Evolutionary conservation across 148 eudicot genomes (phyloP), one percentile per base, ranked within the genome.

Genomic region (Persicaria tinctoria): DNA sequence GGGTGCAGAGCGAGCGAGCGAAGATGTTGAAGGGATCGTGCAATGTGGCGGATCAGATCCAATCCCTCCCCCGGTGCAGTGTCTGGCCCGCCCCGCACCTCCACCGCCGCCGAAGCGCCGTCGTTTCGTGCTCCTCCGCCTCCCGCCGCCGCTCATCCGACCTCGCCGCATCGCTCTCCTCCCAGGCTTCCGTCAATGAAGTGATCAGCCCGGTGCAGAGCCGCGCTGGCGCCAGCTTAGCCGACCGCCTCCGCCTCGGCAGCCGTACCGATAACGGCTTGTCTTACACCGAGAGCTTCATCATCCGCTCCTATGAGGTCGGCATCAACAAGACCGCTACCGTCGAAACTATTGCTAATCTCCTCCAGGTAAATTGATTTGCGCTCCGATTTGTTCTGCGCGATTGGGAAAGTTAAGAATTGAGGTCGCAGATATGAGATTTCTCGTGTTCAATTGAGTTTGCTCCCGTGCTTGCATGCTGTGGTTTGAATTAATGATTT

Each of bases 241-340:
- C 88, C 5, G 91, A 91, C 75, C 80, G 78, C 77, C 77, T 94
- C 46, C 73, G 97, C 76, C 68, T 86, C 66, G 98, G 97, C 51
- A 88, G 90, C 68, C 85, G 91, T 86, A 82, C 89, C 54, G 93
- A 87, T 55, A 89, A 91, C 76, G 93, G 95, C 5, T 72, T 91
- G 75, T 88, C 96, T 2, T 94, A 90, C 75, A 94, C 90, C 77
- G 98, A 94, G 85, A 87, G 83, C 76, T 94, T 91, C 78, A 87
- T 94, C 13, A 89, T 94, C 2, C 83, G 98, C 75, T 81, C 92
- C 64, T 91, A 94, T 79, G 98, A 94, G 75, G 98, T 91, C 77
- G 97, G 98, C 82, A 89, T 88, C 73, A 91, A 94, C 78, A 94
- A 94, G 64, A 94, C 97, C 82, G 98, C 96, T 48, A 94, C 97